Conservation (phyloP, 352 stramenopile genomes). For the Phytopythium boreale region DNA sequence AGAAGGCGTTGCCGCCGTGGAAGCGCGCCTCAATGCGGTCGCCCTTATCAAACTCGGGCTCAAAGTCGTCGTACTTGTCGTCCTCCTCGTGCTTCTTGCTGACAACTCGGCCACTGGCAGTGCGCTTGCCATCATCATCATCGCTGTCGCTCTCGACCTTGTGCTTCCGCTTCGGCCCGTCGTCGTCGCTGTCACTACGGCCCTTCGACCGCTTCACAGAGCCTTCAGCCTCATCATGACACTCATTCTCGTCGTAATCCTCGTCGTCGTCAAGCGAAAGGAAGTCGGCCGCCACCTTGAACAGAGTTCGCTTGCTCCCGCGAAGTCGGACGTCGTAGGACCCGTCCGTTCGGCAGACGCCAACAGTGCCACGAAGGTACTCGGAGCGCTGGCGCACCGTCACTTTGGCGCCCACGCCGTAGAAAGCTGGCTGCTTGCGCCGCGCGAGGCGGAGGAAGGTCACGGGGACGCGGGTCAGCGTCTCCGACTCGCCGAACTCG, state of each 20-base stretch:
- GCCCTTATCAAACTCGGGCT: slow-evolving; percentile 49
- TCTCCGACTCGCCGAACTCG: slow-evolving; percentile 42
- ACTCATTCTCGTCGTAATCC: slow-evolving; percentile 20
- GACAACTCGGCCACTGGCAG: not conserved
- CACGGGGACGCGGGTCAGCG: slow-evolving; percentile 30
- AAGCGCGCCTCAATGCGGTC: slow-evolving; percentile 67
- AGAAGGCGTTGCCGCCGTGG: slow-evolving; percentile 45
- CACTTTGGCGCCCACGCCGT: slow-evolving; percentile 32
- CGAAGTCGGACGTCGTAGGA: slow-evolving; percentile 51
- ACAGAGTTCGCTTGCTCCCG: slow-evolving; percentile 22
- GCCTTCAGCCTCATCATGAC: slow-evolving; percentile 6
- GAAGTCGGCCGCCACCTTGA: slow-evolving; percentile 34
- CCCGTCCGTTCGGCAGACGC: slow-evolving; percentile 37
- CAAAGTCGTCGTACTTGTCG: slow-evolving; percentile 30
- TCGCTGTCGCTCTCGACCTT: slow-evolving; percentile 7
- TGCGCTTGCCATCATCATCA: not conserved
- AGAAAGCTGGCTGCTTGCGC: slow-evolving; percentile 25
- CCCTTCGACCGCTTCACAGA: not conserved
- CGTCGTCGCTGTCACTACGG: slow-evolving; percentile 13
- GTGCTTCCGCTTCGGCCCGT: slow-evolving; percentile 6
- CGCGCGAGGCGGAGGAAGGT: slow-evolving; percentile 19
- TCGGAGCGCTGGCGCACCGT: slow-evolving; percentile 53
- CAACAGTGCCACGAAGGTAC: slow-evolving; percentile 48
- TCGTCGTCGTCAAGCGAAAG: slow-evolving; percentile 42
- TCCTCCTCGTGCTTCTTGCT: slow-evolving; percentile 11